These are phyloP conservation scores for Periconia sp. DNA, from an alignment of 2,329 filamentous ascomycete species.

Conservation along the genomic window DNA sequence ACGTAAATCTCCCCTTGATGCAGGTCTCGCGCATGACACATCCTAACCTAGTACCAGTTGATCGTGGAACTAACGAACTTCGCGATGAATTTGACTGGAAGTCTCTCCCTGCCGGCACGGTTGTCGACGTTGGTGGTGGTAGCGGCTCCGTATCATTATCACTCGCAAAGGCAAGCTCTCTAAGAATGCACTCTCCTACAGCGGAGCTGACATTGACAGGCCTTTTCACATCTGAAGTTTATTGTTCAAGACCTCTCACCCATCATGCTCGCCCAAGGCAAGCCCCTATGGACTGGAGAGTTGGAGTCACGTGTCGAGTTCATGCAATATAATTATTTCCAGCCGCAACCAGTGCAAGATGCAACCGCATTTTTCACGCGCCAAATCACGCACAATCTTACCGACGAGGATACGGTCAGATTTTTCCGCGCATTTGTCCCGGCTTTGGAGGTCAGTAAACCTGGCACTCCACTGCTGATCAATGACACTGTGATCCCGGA, in stretches of 20 bases:
- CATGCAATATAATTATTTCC: slow-evolving; percentile 30
- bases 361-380: slow-evolving; percentile 48
- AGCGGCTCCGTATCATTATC: slow-evolving; percentile 26
- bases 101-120: slow-evolving; percentile 22
- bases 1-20: background rate
- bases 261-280: slow-evolving; percentile 15
- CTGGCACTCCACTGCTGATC: slow-evolving; percentile 37
- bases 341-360: slow-evolving; percentile 20
- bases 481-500: slow-evolving; percentile 42
- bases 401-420: slow-evolving; percentile 42
- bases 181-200: background rate
- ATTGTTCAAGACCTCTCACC: slow-evolving; percentile 24
- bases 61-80: slow-evolving; percentile 29
- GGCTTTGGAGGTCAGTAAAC: slow-evolving; percentile 33
- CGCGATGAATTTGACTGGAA: slow-evolving; percentile 32
- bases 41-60: slow-evolving; percentile 15
- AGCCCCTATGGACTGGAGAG: slow-evolving; percentile 12
- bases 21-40: background rate
- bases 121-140: slow-evolving; percentile 41
- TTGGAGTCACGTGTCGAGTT: slow-evolving; percentile 24
- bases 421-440: slow-evolving; percentile 45
- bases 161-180: slow-evolving; percentile 28
- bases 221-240: slow-evolving; percentile 19
- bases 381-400: slow-evolving; percentile 51
- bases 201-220: slow-evolving; percentile 8